Percentiles rank a stretch among this genome's conserved stretches.
phyloP scores from a whole-genome alignment of 495 filamentous ascomycete species.

The Neurospora intermedia region DNA sequence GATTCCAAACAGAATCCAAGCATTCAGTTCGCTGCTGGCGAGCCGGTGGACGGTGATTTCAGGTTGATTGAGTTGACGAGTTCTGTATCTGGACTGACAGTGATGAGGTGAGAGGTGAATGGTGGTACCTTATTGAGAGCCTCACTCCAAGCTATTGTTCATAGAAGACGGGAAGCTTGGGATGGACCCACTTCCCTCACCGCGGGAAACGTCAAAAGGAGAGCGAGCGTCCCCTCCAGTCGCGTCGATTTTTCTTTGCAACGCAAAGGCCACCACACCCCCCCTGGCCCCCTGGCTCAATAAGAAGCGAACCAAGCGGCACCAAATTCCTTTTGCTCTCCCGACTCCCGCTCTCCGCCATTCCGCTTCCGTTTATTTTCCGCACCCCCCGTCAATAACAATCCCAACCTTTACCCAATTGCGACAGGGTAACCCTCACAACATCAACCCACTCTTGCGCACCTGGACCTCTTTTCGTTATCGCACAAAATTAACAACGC shows the following conservation, averaged over 20 bases:
- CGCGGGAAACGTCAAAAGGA: not conserved
- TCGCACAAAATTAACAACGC: not conserved
- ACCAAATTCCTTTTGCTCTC: not conserved
- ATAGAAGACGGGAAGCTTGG: not conserved
- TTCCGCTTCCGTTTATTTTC: not conserved
- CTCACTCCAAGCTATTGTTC: not conserved
- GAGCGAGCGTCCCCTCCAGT: not conserved
- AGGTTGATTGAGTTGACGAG: not conserved
- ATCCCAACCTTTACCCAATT: not conserved
- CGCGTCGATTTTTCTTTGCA: not conserved
- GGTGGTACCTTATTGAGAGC: not conserved
- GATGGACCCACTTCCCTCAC: not conserved
- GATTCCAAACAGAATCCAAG: not conserved
- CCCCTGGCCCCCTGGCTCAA: not conserved
- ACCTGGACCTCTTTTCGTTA: not conserved
- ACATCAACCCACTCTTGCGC: not conserved
- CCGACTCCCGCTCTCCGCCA: not conserved
- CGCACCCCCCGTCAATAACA: not conserved
- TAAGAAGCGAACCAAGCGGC: not conserved
- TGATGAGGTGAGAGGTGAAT: not conserved
- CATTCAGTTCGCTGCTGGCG: not conserved
- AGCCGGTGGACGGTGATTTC: not conserved
- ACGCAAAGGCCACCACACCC: not conserved
- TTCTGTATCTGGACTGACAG: not conserved
- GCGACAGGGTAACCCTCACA: not conserved